Evolutionary conservation across 2,329 filamentous ascomycete genomes (phyloP).

Genomic region (Lecanicillium sp.): DNA sequence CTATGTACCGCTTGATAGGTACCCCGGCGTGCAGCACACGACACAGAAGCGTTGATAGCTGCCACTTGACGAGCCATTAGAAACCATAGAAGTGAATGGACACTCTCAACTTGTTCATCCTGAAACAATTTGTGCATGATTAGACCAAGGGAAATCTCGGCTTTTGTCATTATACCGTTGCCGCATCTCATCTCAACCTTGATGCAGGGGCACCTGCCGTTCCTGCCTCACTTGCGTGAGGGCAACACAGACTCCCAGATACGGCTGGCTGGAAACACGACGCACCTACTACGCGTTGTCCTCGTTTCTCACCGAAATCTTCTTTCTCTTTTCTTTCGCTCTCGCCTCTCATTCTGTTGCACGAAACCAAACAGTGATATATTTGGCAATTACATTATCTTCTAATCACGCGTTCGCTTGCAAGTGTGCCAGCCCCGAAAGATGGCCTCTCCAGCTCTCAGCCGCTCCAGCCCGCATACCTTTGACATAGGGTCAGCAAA

Average conservation of each 20-base stretch:
- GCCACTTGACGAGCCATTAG: conserved; percentile 1
- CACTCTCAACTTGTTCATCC: conserved; percentile 1
- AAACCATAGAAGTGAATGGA: conserved; percentile 5
- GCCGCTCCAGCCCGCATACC: neutral
- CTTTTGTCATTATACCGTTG: neutral
- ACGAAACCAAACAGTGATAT: too few species aligned
- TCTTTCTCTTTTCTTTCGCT: neutral
- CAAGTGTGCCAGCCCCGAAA: neutral
- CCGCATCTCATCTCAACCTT: neutral
- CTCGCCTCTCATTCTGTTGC: neutral
- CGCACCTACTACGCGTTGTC: conserved; percentile 2
- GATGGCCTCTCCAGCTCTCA: conserved; percentile 2
- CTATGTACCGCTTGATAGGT: neutral
- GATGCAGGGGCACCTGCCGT: conserved; percentile 5
- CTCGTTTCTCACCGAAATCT: neutral
- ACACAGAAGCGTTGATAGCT: neutral
- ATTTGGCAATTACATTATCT: neutral
- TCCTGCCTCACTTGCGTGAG: conserved; percentile 3
- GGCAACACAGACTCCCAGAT: conserved; percentile 6
- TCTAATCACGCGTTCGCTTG: too few species aligned
- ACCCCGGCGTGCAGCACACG: neutral
- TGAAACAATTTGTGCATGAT: neutral
- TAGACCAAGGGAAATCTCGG: too few species aligned
- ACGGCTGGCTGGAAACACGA: neutral
- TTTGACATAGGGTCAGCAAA: neutral